phyloP scores from a whole-genome alignment of 1,284 basidiomycete species.

The Cutaneotrichosporon cutaneum region DNA sequence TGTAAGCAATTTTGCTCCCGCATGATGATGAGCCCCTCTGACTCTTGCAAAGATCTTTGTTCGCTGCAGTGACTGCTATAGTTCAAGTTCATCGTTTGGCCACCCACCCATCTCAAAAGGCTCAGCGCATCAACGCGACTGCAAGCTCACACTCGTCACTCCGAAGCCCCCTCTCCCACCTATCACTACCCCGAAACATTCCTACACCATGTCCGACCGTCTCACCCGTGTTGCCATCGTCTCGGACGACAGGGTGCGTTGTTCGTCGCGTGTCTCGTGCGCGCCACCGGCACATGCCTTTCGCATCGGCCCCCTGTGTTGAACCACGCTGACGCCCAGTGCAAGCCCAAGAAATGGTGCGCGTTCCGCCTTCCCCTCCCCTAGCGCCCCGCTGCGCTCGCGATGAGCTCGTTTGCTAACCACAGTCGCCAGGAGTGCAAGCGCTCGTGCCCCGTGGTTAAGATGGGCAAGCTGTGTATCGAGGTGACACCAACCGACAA shows the following conservation, averaged over 20 bases:
- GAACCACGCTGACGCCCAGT: slow-evolving; percentile 53
- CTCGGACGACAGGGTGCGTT: slow-evolving; percentile 67
- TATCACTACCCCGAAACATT: not conserved
- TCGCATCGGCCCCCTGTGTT: slow-evolving; percentile 3
- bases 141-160: not conserved
- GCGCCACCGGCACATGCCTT: not conserved
- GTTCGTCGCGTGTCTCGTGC: not conserved
- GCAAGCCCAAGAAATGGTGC: slow-evolving; percentile 74
- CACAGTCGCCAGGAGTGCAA: slow-evolving; percentile 53
- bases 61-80: not conserved
- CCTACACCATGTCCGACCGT: slow-evolving; percentile 62
- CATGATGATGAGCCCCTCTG: not conserved
- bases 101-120: slow-evolving; percentile 1
- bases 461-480: slow-evolving; percentile 98
- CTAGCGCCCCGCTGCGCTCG: too few species aligned
- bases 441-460: slow-evolving; percentile 91
- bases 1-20: slow-evolving; percentile 4
- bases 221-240: slow-evolving; percentile 95
- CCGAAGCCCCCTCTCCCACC: not conserved
- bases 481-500: slow-evolving; percentile 91
- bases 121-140: slow-evolving; percentile 1
- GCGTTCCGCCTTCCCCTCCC: too few species aligned
- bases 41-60: slow-evolving; percentile 6
- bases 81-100: not conserved
- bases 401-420: slow-evolving; percentile 2